Evolutionary conservation across 169 alveolate species (phyloP).

Genomic region (Cryptosporidium felis): DNA sequence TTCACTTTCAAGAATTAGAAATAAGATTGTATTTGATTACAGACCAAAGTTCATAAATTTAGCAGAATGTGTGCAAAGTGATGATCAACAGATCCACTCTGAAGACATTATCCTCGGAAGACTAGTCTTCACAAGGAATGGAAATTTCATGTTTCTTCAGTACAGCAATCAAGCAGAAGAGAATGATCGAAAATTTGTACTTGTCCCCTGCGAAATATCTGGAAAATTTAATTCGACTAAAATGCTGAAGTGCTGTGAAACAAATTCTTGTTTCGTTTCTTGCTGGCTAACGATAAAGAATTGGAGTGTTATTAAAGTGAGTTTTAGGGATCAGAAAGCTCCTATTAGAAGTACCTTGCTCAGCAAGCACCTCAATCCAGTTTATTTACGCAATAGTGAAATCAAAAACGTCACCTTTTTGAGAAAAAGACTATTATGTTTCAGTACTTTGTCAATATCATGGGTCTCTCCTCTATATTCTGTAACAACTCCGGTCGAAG

Average conservation of each 20-base stretch:
- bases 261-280: constrained; percentile 11
- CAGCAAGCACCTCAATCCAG: not conserved
- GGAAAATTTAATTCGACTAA: constrained; percentile 20
- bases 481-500: not conserved
- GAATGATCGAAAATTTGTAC: not conserved
- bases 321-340: not conserved
- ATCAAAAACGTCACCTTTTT: not conserved
- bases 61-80: too few species aligned
- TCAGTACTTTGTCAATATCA: constrained; percentile 4
- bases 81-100: too few species aligned
- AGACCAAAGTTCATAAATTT: too few species aligned
- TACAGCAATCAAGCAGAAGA: not conserved
- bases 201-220: constrained; percentile 36
- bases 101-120: constrained; percentile 2
- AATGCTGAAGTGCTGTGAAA: constrained; percentile 17
- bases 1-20: too few species aligned
- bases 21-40: too few species aligned
- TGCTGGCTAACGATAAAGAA: constrained; percentile 20
- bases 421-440: constrained; percentile 28
- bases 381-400: not conserved
- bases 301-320: constrained; percentile 25
- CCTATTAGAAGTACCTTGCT: constrained; percentile 38
- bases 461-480: not conserved
- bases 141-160: constrained; percentile 19
- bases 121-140: constrained; percentile 17